These are phyloP conservation scores for Scedosporium dehoogii DNA, from an alignment of 2,329 filamentous ascomycete species.

Conservation along the genomic window DNA sequence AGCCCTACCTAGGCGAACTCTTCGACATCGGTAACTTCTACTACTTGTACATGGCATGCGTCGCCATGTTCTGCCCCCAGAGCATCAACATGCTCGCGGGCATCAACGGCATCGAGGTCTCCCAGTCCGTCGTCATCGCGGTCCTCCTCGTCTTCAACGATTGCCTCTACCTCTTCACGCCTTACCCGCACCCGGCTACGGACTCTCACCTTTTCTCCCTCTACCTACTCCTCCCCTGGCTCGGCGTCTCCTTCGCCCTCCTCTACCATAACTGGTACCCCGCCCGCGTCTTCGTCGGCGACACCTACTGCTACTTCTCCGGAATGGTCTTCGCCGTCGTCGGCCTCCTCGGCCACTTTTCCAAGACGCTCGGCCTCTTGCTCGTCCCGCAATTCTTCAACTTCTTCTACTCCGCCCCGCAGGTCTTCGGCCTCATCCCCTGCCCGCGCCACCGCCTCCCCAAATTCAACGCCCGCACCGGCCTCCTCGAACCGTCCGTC, in stretches of 20 bases:
- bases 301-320: constrained; percentile 99
- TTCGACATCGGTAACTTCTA: constrained; percentile 76
- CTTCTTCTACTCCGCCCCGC: constrained; percentile 86
- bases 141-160: constrained; percentile 79
- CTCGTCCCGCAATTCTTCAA: constrained; percentile 94
- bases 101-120: constrained; percentile 97
- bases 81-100: constrained; percentile 99
- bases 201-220: constrained; percentile 95
- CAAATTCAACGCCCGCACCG: constrained; percentile 75
- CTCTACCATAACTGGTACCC: constrained; percentile 94
- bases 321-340: constrained; percentile 99
- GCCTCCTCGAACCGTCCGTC: constrained; percentile 76
- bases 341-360: constrained; percentile 93
- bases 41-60: constrained; percentile 92
- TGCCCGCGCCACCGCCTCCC: constrained; percentile 91
- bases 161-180: constrained; percentile 70
- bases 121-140: constrained; percentile 86
- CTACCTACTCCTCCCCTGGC: constrained; percentile 87
- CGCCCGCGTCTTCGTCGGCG: constrained; percentile 88
- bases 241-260: constrained; percentile 82
- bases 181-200: constrained; percentile 83
- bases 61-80: constrained; percentile 97
- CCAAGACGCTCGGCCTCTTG: constrained; percentile 85
- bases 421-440: constrained; percentile 81
- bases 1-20: constrained; percentile 74